Percentiles rank a stretch among this genome's conserved stretches.
These are phyloP conservation scores for Corchorus olitorius DNA, from an alignment of 345 rosid genomes.

Conservation along the genomic window DNA sequence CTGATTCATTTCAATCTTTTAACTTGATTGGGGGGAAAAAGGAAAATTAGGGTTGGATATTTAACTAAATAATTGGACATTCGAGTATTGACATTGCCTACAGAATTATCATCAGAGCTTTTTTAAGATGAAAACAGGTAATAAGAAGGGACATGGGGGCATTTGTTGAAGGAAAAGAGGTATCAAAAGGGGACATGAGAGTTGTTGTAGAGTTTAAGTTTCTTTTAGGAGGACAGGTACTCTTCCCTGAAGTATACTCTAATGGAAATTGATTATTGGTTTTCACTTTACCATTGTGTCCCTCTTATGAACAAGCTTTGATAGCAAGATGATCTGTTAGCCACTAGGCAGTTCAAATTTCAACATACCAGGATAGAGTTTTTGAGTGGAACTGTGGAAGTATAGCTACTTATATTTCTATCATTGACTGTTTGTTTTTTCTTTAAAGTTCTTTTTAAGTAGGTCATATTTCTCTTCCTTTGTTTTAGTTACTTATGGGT, in stretches of 20 bases:
- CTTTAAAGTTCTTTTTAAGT: neutral
- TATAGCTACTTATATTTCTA: too few relatives aligned
- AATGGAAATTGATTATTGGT: neutral
- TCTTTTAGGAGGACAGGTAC: too few relatives aligned
- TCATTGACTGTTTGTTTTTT: neutral
- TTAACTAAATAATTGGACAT: neutral
- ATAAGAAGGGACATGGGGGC: too few relatives aligned
- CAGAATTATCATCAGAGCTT: too few relatives aligned
- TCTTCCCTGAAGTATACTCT: neutral
- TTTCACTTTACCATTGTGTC: neutral
- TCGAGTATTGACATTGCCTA: neutral
- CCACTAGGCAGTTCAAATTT: neutral
- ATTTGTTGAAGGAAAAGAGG: too few relatives aligned
- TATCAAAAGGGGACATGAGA: too few relatives aligned
- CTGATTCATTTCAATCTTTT: neutral
- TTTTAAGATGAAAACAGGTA: too few relatives aligned
- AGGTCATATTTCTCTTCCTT: neutral
- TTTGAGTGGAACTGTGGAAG: neutral
- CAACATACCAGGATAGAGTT: neutral
- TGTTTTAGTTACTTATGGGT: neutral
- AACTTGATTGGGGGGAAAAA: neutral
- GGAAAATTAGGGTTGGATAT: neutral
- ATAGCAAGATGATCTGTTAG: neutral
- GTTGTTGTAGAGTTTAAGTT: too few relatives aligned
- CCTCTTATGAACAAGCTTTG: neutral